Base-by-base conservation (phyloP, 768 basidiomycete species). In the Russula abietina region DNA sequence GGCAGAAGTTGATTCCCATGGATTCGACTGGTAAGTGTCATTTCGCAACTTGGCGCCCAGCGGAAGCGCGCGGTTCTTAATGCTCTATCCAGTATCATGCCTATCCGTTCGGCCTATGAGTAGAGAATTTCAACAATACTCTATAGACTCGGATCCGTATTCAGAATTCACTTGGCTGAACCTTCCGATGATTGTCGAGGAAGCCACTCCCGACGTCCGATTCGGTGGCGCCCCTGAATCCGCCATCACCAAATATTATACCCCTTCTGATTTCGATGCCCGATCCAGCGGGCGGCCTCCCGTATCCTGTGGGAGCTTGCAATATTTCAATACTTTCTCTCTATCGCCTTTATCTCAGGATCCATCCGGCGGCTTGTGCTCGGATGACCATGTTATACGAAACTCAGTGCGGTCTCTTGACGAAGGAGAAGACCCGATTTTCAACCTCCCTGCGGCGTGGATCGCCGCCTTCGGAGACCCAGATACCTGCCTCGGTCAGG, bases 161-260 rank as follows among this genome's bases (percentile, higher is more conserved):
- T 48, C 62, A 2, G 43, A n/a, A n/a, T 64, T 60, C 30, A 55
- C 58, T 19, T 64, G 62, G 62, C 28, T 55, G 8, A 55, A 12
- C 39, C 58, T 46, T 16, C 50, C 54, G 24, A 55, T 60, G 62
- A 22, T 48, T 48, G 48, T 51, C 53, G 53, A 5, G 14, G 28
- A 54, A 24, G 22, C 48, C 2, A 54, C 28, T 9, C 12, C 46
- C 38, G 30, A 59, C 14, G 7, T 48, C n/a, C n/a, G n/a, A n/a
- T n/a, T n/a, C 24, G 22, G 52, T 45, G 36, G 17, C 28, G 28
- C 10, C 2, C 19, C 54, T 49, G 51, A 54, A 30, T 54, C 62
- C 17, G 41, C 28, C 22, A 30, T 38, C 14, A 22, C 36, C 30
- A 38, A 54, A 38, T 22, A 19, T 8, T 16, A 32, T 49, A 53